These are phyloP conservation scores for Carex sylvatica DNA, from an alignment of 202 grass and related monocot species.

Conservation along the genomic window DNA sequence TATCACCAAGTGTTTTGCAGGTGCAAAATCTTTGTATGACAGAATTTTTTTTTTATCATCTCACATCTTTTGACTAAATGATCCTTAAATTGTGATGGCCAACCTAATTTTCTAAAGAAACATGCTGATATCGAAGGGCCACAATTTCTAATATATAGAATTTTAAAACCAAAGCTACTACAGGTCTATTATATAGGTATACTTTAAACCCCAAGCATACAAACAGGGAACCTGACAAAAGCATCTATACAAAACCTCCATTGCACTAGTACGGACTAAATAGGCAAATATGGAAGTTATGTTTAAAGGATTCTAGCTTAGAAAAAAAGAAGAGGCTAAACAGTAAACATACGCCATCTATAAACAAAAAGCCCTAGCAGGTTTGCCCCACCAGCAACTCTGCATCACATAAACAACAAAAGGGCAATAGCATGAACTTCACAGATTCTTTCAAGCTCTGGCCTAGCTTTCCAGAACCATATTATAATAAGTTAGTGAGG, in stretches of 20 bases:
- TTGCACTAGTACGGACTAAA: not conserved
- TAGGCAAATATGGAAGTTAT: not conserved
- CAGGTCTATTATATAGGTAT: not conserved
- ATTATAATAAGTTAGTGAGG: not conserved
- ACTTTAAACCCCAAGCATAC: not conserved
- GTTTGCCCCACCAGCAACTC: not conserved
- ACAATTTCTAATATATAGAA: constrained; percentile 1
- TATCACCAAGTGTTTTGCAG: not conserved
- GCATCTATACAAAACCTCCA: not conserved
- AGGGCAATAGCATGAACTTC: not conserved
- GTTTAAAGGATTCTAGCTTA: not conserved
- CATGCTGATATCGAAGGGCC: not conserved
- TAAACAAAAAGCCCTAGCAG: not conserved
- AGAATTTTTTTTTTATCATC: not conserved
- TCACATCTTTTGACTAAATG: not conserved
- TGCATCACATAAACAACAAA: not conserved
- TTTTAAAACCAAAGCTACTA: not conserved
- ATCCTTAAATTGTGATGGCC: not conserved
- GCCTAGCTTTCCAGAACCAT: not conserved
- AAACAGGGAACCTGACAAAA: not conserved
- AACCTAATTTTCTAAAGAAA: not conserved
- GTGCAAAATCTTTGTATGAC: not conserved
- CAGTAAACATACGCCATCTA: not conserved
- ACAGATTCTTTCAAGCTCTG: not conserved
- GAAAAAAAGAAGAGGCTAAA: not conserved